A percentile compares a stretch with the other conserved stretches of the same genome.
These are phyloP conservation scores for Corrigiola litoralis DNA, from an alignment of 179 eudicot species.

Conservation along the genomic window DNA sequence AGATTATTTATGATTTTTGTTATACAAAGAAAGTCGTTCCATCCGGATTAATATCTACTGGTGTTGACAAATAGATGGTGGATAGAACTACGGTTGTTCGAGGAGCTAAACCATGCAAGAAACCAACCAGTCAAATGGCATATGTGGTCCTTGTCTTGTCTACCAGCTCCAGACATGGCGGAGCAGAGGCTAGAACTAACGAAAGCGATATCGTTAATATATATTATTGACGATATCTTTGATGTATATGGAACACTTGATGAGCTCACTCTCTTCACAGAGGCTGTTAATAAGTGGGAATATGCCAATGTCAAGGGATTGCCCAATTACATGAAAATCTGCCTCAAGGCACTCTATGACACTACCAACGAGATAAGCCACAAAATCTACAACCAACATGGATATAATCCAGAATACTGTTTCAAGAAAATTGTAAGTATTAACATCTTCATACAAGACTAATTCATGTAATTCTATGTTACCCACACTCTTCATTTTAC, in stretches of 20 bases:
- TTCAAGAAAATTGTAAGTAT: conserved; percentile 24
- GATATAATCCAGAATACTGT: conserved; percentile 16
- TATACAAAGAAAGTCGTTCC: too few species aligned
- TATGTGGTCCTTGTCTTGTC: conserved; percentile 32
- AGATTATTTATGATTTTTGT: too few species aligned
- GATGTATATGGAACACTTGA: conserved; percentile 53
- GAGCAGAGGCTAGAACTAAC: conserved; percentile 47
- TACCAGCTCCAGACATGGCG: conserved; percentile 30
- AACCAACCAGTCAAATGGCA: conserved; percentile 56
- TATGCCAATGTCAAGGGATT: conserved; percentile 17
- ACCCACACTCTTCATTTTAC: too few species aligned
- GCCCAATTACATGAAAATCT: conserved; percentile 53
- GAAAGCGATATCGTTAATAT: conserved; percentile 46
- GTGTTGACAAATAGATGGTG: conserved; percentile 51
- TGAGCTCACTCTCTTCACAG: conserved; percentile 49
- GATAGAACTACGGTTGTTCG: conserved; percentile 34
- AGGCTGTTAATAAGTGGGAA: conserved; percentile 58
- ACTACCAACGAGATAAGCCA: conserved; percentile 33
- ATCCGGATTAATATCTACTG: not conserved
- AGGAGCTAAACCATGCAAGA: conserved; percentile 40
- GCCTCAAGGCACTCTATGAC: conserved; percentile 43
- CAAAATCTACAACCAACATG: conserved; percentile 21
- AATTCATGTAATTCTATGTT: not conserved
- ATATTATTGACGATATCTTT: conserved; percentile 60
- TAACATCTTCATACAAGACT: not conserved